Conservation (phyloP, 176 grass and related monocot genomes). For the Phoenix dactylifera region DNA sequence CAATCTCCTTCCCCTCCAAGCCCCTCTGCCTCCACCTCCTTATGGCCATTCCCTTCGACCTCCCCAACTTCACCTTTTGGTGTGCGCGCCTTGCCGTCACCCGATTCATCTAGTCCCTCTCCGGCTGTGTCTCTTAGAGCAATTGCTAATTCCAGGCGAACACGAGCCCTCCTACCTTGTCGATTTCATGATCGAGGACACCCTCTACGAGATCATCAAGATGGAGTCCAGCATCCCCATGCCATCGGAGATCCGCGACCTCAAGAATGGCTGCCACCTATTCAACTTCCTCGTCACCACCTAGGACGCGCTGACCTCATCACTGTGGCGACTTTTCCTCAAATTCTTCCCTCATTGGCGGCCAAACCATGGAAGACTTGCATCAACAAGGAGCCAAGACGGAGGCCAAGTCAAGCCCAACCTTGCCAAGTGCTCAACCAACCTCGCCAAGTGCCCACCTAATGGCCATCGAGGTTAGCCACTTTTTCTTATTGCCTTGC, state of each 20-base stretch:
- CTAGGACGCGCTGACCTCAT: slow-evolving; percentile 75
- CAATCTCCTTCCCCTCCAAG: neutral
- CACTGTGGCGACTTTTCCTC: no score
- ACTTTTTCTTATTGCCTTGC: no score
- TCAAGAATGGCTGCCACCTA: slow-evolving; percentile 40
- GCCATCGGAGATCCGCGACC: slow-evolving; percentile 31
- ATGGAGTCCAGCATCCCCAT: neutral
- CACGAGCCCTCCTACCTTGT: slow-evolving; percentile 55
- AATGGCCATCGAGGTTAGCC: no score
- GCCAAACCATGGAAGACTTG: no score
- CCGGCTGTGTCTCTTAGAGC: slow-evolving; percentile 33
- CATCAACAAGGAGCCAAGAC: no score
- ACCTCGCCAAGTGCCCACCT: no score
- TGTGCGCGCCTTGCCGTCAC: slow-evolving; percentile 43
- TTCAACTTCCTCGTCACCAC: slow-evolving; percentile 89
- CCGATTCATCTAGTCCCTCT: slow-evolving; percentile 44
- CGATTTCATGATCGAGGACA: slow-evolving; percentile 80
- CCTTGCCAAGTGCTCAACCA: no score
- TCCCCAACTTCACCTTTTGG: slow-evolving; percentile 69
- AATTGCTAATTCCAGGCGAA: neutral
- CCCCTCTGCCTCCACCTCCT: slow-evolving; percentile 37
- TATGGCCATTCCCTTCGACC: slow-evolving; percentile 69
- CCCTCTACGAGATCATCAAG: slow-evolving; percentile 36
- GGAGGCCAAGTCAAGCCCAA: no score
- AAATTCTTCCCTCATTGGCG: no score